phyloP scores from a whole-genome alignment of 352 stramenopile genomes.

The Saprolegnia parasitica region DNA sequence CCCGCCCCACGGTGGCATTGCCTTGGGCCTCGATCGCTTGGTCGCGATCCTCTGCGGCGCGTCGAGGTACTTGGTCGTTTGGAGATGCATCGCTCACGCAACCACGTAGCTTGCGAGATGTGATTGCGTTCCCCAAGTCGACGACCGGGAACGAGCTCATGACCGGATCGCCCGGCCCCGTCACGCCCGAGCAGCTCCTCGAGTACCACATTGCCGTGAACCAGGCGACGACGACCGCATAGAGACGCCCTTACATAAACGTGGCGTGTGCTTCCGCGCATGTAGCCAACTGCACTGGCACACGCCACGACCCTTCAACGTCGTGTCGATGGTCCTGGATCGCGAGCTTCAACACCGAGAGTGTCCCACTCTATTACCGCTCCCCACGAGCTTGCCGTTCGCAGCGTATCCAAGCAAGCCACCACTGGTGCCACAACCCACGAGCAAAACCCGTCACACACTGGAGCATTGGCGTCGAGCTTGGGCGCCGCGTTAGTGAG shows the following conservation, averaged over 20 bases:
- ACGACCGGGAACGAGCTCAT: conserved; percentile 84
- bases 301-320: no score
- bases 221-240: background rate
- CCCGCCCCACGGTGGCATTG: conserved; percentile 81
- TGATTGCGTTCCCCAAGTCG: conserved; percentile 90
- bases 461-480: no score
- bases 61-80: conserved; percentile 32
- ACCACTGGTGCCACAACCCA: no score
- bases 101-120: conserved; percentile 55
- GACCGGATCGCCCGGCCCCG: conserved; percentile 65
- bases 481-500: no score
- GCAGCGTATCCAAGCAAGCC: no score
- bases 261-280: no score
- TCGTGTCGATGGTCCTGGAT: no score
- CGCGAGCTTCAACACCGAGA: no score
- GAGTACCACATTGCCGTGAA: conserved; percentile 73
- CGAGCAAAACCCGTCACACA: no score
- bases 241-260: background rate
- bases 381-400: no score
- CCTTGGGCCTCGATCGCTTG: conserved; percentile 79
- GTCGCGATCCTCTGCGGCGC: conserved; percentile 77
- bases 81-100: background rate
- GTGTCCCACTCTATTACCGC: no score
- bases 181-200: conserved; percentile 58
- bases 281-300: no score